Percentiles rank a stretch among this genome's conserved stretches.
These are phyloP conservation scores for Aciculoconidium aculeatum DNA, from an alignment of 805 yeast species.

Conservation along the genomic window DNA sequence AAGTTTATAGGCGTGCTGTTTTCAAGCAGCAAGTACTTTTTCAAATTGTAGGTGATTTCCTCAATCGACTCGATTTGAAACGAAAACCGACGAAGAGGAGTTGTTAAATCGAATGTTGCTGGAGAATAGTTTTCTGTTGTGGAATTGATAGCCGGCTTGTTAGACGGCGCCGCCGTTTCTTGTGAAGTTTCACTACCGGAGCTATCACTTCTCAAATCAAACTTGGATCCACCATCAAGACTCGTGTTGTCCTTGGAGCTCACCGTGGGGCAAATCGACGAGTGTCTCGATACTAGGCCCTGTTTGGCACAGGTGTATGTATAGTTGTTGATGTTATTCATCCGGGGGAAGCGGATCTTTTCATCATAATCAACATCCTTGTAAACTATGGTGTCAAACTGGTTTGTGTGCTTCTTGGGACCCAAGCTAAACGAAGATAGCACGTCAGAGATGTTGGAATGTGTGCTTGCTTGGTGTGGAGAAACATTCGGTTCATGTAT, in stretches of 20 bases:
- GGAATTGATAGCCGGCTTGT: no score
- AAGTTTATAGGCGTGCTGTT: conserved; percentile 1
- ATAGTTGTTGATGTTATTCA: conserved; percentile 32
- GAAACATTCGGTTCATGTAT: no score
- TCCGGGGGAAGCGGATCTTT: conserved; percentile 50
- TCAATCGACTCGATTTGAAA: conserved; percentile 10
- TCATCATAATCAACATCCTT: conserved; percentile 41
- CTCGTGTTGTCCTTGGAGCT: conserved; percentile 1
- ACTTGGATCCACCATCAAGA: background rate
- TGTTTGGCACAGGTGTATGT: conserved; percentile 12
- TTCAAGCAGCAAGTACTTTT: conserved; percentile 6
- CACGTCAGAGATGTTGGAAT: conserved; percentile 20
- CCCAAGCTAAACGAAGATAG: conserved; percentile 4
- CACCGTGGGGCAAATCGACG: conserved; percentile 1
- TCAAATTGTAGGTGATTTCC: conserved; percentile 5
- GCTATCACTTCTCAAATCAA: background rate
- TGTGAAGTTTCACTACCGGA: conserved; percentile 1
- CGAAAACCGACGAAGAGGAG: conserved; percentile 33
- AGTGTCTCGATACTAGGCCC: conserved; percentile 3
- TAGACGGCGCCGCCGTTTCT: no score
- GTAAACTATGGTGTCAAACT: conserved; percentile 2
- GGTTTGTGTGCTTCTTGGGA: conserved; percentile 1
- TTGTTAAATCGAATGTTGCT: conserved; percentile 41
- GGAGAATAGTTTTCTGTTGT: conserved; percentile 31
- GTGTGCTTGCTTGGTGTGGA: conserved; percentile 5